Evolutionary conservation across 257 asterid genomes (phyloP).

Genomic region (Leonotis leonurus): DNA sequence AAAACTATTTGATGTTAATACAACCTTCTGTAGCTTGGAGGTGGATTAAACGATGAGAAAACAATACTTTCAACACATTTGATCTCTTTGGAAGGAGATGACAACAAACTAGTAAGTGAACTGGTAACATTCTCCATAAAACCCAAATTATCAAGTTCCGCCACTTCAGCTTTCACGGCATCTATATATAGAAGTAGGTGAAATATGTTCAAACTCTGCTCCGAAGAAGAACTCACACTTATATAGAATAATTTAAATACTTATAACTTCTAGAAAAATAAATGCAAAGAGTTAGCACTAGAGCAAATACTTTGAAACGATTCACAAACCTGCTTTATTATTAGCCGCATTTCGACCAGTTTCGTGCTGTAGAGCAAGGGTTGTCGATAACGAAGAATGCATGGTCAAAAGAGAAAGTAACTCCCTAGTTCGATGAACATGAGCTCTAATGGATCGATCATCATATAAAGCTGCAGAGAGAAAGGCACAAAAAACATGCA

Average conservation of each 20-base stretch:
- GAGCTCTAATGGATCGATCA: conserved; percentile 95
- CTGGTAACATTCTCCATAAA: conserved; percentile 62
- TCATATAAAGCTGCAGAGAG: conserved; percentile 74
- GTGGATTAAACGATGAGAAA: conserved; percentile 92
- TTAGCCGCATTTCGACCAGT: conserved; percentile 33
- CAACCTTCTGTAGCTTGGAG: conserved; percentile 97
- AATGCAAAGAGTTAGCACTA: neutral
- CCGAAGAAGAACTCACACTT: conserved; percentile 6
- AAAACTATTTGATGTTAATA: neutral
- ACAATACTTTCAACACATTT: conserved; percentile 74
- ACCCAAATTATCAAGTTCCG: conserved; percentile 75
- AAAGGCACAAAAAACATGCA: conserved; percentile 9
- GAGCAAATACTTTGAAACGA: conserved; percentile 5
- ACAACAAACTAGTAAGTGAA: conserved; percentile 56
- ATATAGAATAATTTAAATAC: neutral
- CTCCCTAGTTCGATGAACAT: conserved; percentile 82
- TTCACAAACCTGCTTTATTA: conserved; percentile 51
- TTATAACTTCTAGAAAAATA: neutral
- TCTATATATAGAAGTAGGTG: conserved; percentile 39
- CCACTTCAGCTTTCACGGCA: conserved; percentile 58
- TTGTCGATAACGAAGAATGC: conserved; percentile 82
- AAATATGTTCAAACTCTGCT: conserved; percentile 1
- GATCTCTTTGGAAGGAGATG: conserved; percentile 69
- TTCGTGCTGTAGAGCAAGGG: conserved; percentile 79
- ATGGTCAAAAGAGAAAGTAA: conserved; percentile 70